Evolutionary conservation across 768 basidiomycete species (phyloP).

Genomic region (Podaxis sp.): DNA sequence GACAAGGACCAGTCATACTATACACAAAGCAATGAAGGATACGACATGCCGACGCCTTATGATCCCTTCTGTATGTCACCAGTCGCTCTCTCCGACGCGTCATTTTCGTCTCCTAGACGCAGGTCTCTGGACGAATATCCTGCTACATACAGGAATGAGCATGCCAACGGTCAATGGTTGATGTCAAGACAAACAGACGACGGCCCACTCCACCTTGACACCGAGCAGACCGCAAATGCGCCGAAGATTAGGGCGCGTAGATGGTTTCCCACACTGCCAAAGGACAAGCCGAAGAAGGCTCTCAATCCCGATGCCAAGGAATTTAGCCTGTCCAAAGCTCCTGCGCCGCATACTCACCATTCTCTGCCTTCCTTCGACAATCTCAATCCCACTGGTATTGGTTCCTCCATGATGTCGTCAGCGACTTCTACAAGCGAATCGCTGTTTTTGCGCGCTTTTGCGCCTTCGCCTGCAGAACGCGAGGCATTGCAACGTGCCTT

Average conservation of each 20-base stretch:
- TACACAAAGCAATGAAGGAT: not conserved
- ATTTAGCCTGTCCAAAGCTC: conserved; percentile 47
- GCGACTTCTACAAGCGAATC: conserved; percentile 42
- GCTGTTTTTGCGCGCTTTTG: conserved; percentile 69
- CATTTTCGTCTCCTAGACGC: conserved; percentile 1
- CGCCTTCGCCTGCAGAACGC: conserved; percentile 84
- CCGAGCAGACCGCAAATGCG: not conserved
- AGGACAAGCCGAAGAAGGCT: conserved; percentile 53
- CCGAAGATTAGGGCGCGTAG: not conserved
- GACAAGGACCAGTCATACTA: conserved; percentile 15
- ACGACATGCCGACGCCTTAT: not conserved
- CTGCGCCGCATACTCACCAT: conserved; percentile 18
- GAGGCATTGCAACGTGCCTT: conserved; percentile 79
- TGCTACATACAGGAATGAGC: not conserved
- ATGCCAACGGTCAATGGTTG: not conserved
- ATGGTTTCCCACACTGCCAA: conserved; percentile 4
- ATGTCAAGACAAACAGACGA: not conserved
- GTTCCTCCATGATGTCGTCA: conserved; percentile 27
- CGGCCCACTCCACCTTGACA: not conserved
- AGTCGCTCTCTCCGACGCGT: not conserved
- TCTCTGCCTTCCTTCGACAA: conserved; percentile 38
- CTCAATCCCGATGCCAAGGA: conserved; percentile 87
- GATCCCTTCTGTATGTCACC: not conserved
- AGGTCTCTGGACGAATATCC: not conserved
- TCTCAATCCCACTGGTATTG: conserved; percentile 58